These are phyloP conservation scores for Ceratocystis huliohia DNA, from an alignment of 2,329 filamentous ascomycete genomes.

Conservation along the genomic window DNA sequence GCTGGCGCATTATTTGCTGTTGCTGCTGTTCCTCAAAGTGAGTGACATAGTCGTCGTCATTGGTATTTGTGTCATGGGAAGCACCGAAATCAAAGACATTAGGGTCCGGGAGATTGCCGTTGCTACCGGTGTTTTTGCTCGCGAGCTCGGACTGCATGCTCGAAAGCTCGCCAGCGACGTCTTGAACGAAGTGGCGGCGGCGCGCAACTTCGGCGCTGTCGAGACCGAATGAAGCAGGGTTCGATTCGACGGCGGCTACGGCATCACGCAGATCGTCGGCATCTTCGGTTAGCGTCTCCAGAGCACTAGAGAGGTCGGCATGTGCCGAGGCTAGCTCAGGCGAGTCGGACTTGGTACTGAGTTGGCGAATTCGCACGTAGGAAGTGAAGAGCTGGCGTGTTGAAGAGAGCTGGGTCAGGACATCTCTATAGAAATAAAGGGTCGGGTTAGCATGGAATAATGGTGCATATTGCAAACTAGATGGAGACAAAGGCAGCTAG, in stretches of 20 bases:
- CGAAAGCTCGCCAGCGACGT: constrained; percentile 79
- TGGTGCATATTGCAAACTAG: not conserved
- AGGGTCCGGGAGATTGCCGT: constrained; percentile 38
- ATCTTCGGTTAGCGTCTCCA: constrained; percentile 64
- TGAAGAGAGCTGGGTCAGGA: constrained; percentile 66
- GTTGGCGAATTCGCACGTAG: constrained; percentile 87
- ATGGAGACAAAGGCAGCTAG: not conserved
- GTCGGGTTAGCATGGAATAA: constrained; percentile 8
- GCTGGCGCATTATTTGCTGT: constrained; percentile 80
- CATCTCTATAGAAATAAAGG: constrained; percentile 50
- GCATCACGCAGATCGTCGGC: constrained; percentile 78
- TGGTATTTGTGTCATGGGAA: constrained; percentile 23
- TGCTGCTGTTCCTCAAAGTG: constrained; percentile 88
- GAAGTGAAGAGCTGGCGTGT: constrained; percentile 83
- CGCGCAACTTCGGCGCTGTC: constrained; percentile 70
- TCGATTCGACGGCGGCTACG: constrained; percentile 73
- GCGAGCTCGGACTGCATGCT: constrained; percentile 72
- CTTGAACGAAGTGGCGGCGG: constrained; percentile 68
- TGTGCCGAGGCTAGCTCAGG: constrained; percentile 76
- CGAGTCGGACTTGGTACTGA: constrained; percentile 56
- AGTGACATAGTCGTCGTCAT: constrained; percentile 52
- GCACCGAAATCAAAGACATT: constrained; percentile 44
- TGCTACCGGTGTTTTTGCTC: constrained; percentile 23
- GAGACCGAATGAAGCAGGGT: constrained; percentile 78
- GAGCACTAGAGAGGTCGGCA: constrained; percentile 51